Evolutionary conservation across 345 rosid genomes (phyloP).

Genomic region (Eucalyptus decipiens): DNA sequence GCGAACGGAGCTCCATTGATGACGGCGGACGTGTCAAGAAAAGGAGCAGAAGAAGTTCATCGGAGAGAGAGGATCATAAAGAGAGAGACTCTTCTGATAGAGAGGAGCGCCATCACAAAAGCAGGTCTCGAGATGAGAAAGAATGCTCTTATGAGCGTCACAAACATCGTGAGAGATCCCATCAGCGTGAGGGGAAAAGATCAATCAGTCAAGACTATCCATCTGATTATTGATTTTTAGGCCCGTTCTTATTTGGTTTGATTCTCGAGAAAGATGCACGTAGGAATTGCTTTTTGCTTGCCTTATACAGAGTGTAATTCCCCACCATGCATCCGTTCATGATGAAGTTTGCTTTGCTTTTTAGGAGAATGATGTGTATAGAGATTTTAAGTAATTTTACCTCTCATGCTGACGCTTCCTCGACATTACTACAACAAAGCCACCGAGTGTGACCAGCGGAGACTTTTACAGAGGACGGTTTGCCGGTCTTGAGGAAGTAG

Average conservation of each 20-base stretch:
- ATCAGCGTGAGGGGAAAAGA: background rate
- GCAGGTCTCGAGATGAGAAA: constrained; percentile 7
- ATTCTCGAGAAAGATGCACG: background rate
- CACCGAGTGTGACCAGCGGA: background rate
- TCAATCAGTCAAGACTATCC: constrained; percentile 3
- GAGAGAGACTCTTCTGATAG: constrained; percentile 3
- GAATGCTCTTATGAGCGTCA: background rate
- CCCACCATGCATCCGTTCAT: background rate
- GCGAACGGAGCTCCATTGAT: constrained; percentile 8
- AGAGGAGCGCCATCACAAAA: constrained; percentile 11
- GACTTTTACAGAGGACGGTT: background rate
- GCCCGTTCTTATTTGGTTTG: background rate
- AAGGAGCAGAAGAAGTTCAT: constrained; percentile 2
- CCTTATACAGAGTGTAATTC: background rate
- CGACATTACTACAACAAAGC: background rate
- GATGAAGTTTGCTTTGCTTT: background rate
- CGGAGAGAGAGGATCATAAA: constrained; percentile 12
- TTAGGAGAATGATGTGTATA: background rate
- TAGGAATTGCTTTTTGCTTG: background rate
- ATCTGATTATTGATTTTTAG: background rate
- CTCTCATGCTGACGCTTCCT: background rate
- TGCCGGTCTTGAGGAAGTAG: background rate
- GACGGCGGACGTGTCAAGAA: background rate
- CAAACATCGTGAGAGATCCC: background rate
- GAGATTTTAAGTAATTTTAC: background rate